Conservation (phyloP, 257 asterid species). For the Nicotiana paniculata region DNA sequence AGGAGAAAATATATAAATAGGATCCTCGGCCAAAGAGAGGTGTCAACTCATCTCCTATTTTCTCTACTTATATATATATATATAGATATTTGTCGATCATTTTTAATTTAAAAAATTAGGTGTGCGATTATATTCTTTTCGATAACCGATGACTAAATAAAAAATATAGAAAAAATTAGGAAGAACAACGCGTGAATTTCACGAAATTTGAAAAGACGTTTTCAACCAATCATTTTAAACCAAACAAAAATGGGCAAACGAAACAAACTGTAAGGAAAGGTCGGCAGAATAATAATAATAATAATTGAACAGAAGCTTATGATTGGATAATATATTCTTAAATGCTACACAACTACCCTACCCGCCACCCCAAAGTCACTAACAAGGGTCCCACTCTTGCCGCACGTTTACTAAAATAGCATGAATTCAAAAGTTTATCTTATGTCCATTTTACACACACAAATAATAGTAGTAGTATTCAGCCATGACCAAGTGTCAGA, state of each 20-base stretch:
- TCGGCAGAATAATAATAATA: background rate
- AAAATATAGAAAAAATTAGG: no score
- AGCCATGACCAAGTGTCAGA: background rate
- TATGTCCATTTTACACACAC: background rate
- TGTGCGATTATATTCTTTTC: no score
- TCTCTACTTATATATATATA: no score
- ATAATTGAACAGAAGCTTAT: background rate
- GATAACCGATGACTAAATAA: no score
- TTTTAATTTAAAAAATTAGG: no score
- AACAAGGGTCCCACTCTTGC: background rate
- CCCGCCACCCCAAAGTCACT: background rate
- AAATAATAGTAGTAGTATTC: background rate
- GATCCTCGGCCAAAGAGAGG: no score
- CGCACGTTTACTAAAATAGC: conserved; percentile 4
- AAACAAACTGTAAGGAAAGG: background rate
- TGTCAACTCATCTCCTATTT: no score
- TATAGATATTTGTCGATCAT: no score
- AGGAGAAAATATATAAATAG: no score
- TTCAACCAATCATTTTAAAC: background rate
- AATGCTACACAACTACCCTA: background rate
- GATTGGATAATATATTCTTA: conserved; percentile 4
- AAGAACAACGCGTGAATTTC: background rate
- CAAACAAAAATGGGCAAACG: background rate
- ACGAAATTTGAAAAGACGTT: background rate
- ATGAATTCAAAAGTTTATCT: background rate